These are phyloP conservation scores for Pythium aquatile DNA, from an alignment of 352 stramenopile genomes.

Conservation along the genomic window DNA sequence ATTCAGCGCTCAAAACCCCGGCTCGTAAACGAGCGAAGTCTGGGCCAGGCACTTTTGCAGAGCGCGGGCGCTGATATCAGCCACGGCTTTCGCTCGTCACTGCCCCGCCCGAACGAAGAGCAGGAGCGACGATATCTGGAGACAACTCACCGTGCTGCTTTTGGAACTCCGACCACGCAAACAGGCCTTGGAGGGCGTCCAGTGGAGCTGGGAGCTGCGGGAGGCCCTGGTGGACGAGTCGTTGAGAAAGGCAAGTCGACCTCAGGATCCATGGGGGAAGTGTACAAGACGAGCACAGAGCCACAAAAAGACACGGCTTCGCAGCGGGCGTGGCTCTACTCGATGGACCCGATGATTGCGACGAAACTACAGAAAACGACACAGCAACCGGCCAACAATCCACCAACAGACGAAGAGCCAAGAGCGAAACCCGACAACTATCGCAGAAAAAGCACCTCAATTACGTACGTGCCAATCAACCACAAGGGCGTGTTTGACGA, in stretches of 20 bases:
- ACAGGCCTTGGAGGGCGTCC: not conserved
- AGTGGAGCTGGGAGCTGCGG: constrained; percentile 36
- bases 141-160: constrained; percentile 59
- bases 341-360: constrained; percentile 62
- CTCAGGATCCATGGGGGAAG: constrained; percentile 62
- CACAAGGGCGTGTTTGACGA: constrained; percentile 68
- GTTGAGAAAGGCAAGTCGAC: constrained; percentile 62
- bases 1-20: constrained; percentile 38
- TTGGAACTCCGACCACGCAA: constrained; percentile 32
- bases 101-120: constrained; percentile 52
- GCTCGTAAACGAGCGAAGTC: constrained; percentile 63
- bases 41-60: constrained; percentile 55
- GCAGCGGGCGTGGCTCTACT: constrained; percentile 80
- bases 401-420: not conserved
- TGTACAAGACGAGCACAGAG: constrained; percentile 52
- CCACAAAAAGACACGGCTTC: constrained; percentile 68
- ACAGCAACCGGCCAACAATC: constrained; percentile 2
- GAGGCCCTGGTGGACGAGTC: constrained; percentile 38
- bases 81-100: constrained; percentile 49
- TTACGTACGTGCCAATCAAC: constrained; percentile 50
- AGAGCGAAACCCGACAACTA: constrained; percentile 27
- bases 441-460: constrained; percentile 47
- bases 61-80: constrained; percentile 35
- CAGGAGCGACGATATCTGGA: constrained; percentile 53
- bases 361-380: constrained; percentile 24